Conservation (phyloP, 2,329 filamentous ascomycete species). For the Elsinoe batatas region DNA sequence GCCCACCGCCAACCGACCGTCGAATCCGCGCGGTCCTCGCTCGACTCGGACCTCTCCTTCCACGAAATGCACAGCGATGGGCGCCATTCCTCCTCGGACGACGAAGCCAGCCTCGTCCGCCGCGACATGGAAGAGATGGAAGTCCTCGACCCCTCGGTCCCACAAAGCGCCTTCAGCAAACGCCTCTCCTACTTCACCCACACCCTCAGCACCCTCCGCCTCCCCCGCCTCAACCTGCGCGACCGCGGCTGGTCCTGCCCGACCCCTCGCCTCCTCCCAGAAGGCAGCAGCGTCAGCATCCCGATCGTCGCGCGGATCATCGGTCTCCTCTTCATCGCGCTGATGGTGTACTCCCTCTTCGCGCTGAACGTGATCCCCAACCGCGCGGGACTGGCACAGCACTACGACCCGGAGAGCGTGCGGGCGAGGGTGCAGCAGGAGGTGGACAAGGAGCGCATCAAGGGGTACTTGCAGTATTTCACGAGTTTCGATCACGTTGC, state of each 20-base stretch:
- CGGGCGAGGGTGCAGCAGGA: slow-evolving; percentile 63
- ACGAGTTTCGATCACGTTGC: slow-evolving; percentile 82
- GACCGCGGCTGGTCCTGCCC: slow-evolving; percentile 27
- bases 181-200: slow-evolving; percentile 46
- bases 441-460: slow-evolving; percentile 54
- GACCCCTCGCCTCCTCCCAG: slow-evolving; percentile 35
- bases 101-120: slow-evolving; percentile 50
- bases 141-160: slow-evolving; percentile 52
- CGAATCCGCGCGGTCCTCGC: slow-evolving; percentile 61
- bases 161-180: slow-evolving; percentile 44
- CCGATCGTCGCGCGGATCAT: slow-evolving; percentile 64
- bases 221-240: slow-evolving; percentile 40
- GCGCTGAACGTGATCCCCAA: slow-evolving; percentile 72
- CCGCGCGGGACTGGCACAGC: slow-evolving; percentile 53
- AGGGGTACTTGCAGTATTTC: slow-evolving; percentile 64
- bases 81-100: slow-evolving; percentile 33
- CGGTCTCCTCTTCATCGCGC: slow-evolving; percentile 64
- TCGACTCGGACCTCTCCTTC: slow-evolving; percentile 42
- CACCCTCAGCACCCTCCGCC: slow-evolving; percentile 47
- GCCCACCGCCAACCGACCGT: slow-evolving; percentile 71
- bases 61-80: slow-evolving; percentile 37
- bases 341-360: slow-evolving; percentile 75
- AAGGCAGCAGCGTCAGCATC: slow-evolving; percentile 44
- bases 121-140: slow-evolving; percentile 86
- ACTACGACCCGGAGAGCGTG: slow-evolving; percentile 77